Conservation (phyloP, 768 basidiomycete genomes). For the Tulasnella sp. region DNA sequence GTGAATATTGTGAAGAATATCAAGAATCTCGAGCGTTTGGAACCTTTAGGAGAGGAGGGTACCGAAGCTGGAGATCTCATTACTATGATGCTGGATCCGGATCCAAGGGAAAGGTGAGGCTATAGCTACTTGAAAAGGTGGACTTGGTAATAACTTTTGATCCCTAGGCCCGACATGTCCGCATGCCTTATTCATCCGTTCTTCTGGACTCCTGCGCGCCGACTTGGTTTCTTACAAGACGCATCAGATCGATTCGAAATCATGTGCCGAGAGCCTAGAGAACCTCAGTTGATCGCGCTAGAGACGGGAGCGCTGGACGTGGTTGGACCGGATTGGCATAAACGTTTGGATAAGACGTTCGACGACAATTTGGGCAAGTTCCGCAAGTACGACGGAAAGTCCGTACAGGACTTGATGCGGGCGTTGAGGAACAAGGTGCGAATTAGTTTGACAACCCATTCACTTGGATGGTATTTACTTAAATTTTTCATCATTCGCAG, state of each 20-base stretch:
- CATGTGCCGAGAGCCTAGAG: constrained; percentile 87
- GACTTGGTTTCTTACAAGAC: constrained; percentile 91
- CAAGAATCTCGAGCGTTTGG: constrained; percentile 57
- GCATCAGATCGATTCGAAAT: constrained; percentile 97
- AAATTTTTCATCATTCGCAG: constrained; percentile 29
- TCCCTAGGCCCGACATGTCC: constrained; percentile 68
- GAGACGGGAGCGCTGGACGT: constrained; percentile 59
- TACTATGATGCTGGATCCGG: constrained; percentile 59
- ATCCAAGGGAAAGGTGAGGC: constrained; percentile 61
- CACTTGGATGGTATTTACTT: neutral
- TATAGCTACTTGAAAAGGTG: neutral
- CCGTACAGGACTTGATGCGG: constrained; percentile 83
- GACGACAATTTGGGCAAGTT: constrained; percentile 95
- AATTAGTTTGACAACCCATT: neutral
- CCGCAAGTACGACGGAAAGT: constrained; percentile 87
- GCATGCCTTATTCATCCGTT: constrained; percentile 87
- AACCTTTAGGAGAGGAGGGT: constrained; percentile 84
- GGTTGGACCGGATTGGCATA: constrained; percentile 86
- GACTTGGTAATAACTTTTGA: constrained; percentile 2
- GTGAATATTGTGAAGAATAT: constrained; percentile 80
- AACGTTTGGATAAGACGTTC: constrained; percentile 75
- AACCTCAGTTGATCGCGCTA: constrained; percentile 58
- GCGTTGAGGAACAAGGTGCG: constrained; percentile 91
- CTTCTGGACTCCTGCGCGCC: constrained; percentile 86
- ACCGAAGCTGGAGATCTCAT: constrained; percentile 83